Evolutionary conservation across 805 yeast genomes (phyloP).

Genomic region (Cyberlindnera samutprakarnensis): DNA sequence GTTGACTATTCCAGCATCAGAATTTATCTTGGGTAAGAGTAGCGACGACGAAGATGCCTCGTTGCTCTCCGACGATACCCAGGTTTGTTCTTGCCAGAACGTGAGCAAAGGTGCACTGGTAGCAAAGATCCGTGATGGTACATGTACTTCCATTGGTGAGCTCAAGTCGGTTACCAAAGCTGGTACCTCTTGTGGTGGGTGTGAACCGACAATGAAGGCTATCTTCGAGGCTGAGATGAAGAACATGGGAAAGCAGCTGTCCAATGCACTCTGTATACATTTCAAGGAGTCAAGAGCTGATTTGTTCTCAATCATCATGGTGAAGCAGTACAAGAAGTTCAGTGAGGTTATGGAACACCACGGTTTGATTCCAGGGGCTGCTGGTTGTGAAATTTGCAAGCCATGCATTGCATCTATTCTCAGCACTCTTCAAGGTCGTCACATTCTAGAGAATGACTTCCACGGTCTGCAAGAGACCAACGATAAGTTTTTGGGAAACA

Average conservation of each 20-base stretch:
- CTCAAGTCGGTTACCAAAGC: constrained; percentile 30
- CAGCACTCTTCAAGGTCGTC: constrained; percentile 27
- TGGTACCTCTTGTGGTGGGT: constrained; percentile 33
- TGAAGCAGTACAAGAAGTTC: constrained; percentile 23
- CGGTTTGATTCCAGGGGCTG: constrained; percentile 22
- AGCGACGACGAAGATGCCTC: constrained; percentile 24
- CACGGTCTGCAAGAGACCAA: constrained; percentile 32
- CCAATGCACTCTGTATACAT: constrained; percentile 27
- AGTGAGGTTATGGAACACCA: constrained; percentile 24
- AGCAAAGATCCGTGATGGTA: constrained; percentile 24
- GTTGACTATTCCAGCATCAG: constrained; percentile 25
- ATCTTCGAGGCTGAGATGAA: constrained; percentile 29
- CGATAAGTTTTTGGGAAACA: constrained; percentile 29
- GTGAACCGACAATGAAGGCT: constrained; percentile 29
- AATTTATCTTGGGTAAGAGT: constrained; percentile 22
- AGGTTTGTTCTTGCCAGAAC: constrained; percentile 31
- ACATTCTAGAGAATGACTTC: constrained; percentile 23
- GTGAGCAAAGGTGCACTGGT: constrained; percentile 26
- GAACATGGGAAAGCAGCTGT: constrained; percentile 26
- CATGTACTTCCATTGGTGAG: constrained; percentile 24
- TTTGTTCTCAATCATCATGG: constrained; percentile 28
- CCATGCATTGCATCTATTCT: constrained; percentile 30
- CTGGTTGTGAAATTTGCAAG: constrained; percentile 31
- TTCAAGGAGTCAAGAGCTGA: constrained; percentile 29
- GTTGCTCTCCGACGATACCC: constrained; percentile 27